Evolutionary conservation across 306 rosid genomes (phyloP).

Genomic region (Malus domestica): ASM211411v1 NC_041799.1:10411501-10412000

Average conservation of each 20-base stretch:
- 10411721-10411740: constrained; percentile 58
- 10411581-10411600: constrained; percentile 65
- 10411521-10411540: constrained; percentile 57
- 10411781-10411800: constrained; percentile 68
- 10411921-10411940: constrained; percentile 51
- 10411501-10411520: constrained; percentile 27
- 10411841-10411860: constrained; percentile 37
- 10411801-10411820: constrained; percentile 47
- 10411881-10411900: constrained; percentile 43
- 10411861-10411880: constrained; percentile 32
- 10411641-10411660: constrained; percentile 70
- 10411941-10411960: constrained; percentile 44
- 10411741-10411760: constrained; percentile 62
- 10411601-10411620: constrained; percentile 76
- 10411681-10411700: constrained; percentile 50
- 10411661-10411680: constrained; percentile 90
- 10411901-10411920: constrained; percentile 51
- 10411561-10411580: constrained; percentile 41
- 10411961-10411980: constrained; percentile 32
- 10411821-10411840: constrained; percentile 40
- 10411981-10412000: constrained; percentile 33
- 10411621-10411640: constrained; percentile 59
- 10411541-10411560: constrained; percentile 22
- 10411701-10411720: constrained; percentile 45
- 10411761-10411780: constrained; percentile 60